Evolutionary conservation across 129 eudicot genomes (phyloP).

Genomic region (Dittrichia graveolens): DNA sequence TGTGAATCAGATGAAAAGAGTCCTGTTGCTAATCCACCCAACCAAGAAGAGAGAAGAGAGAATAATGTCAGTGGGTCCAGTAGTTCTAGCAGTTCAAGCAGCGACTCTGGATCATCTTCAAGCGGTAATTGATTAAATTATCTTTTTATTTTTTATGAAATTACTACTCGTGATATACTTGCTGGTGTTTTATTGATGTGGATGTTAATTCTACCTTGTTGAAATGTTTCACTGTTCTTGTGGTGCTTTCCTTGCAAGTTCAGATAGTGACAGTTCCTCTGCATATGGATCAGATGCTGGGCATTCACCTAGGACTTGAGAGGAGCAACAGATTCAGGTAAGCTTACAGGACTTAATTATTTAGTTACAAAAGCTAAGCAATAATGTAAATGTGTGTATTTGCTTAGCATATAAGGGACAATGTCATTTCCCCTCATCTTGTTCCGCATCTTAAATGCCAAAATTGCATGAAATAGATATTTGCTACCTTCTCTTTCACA

Average conservation of each 20-base stretch:
- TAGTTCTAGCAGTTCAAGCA: constrained; percentile 95
- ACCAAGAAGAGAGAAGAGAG: constrained; percentile 53
- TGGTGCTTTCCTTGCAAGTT: constrained; percentile 48
- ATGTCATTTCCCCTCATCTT: neutral
- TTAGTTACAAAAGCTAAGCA: neutral
- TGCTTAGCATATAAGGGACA: neutral
- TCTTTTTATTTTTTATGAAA: neutral
- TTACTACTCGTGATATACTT: neutral
- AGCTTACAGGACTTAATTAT: neutral
- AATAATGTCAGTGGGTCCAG: constrained; percentile 68
- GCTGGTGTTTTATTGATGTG: constrained; percentile 4
- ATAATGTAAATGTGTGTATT: neutral
- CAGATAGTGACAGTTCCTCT: constrained; percentile 91
- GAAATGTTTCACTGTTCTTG: neutral
- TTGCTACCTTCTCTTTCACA: neutral
- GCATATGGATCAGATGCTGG: constrained; percentile 76
- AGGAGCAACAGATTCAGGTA: constrained; percentile 43
- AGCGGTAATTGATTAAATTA: constrained; percentile 57
- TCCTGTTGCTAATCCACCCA: constrained; percentile 41
- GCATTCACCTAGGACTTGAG: constrained; percentile 46
- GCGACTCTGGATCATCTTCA: constrained; percentile 87
- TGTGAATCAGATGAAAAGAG: constrained; percentile 45
- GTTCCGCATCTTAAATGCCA: neutral
- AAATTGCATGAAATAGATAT: constrained; percentile 11
- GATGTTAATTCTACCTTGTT: neutral